These are phyloP conservation scores for Aegilops speltoides DNA, from an alignment of 176 grass and related monocot species.

Conservation along the genomic window DNA sequence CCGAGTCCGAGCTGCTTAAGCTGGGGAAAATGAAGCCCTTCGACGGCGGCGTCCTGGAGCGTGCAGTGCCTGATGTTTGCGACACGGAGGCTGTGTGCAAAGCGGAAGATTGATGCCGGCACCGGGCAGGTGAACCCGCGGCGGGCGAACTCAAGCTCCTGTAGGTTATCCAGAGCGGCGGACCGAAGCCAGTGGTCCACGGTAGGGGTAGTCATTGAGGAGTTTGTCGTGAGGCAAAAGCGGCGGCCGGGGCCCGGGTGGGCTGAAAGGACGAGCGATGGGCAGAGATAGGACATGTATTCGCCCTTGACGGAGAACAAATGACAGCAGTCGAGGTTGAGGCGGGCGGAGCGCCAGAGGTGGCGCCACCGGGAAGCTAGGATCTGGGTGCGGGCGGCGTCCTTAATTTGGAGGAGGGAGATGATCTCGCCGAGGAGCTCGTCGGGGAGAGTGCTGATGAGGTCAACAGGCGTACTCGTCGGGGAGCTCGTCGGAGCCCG, in stretches of 20 bases:
- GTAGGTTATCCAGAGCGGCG: background rate
- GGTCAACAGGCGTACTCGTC: background rate
- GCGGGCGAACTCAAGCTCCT: background rate
- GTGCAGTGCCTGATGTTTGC: background rate
- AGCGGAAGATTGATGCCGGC: constrained; percentile 22
- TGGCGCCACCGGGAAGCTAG: background rate
- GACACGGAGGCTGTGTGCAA: background rate
- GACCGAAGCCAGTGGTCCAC: background rate
- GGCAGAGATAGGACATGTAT: too few relatives aligned
- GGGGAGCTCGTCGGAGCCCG: too few relatives aligned
- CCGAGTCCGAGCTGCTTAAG: background rate
- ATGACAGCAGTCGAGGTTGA: too few relatives aligned
- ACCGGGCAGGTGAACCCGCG: background rate
- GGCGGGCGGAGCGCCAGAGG: background rate
- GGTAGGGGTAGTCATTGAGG: background rate
- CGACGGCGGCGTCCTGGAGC: background rate
- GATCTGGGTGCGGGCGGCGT: background rate
- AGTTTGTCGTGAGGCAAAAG: background rate
- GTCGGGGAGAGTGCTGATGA: background rate
- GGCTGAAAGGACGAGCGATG: background rate
- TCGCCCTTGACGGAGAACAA: background rate
- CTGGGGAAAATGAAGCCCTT: background rate
- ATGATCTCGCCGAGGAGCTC: background rate
- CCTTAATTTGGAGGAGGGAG: background rate
- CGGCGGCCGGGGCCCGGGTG: background rate